A percentile compares a stretch with the other conserved stretches of the same genome.
phyloP scores from a whole-genome alignment of 495 filamentous ascomycete genomes.

The Hyaloscypha finlandica region DNA sequence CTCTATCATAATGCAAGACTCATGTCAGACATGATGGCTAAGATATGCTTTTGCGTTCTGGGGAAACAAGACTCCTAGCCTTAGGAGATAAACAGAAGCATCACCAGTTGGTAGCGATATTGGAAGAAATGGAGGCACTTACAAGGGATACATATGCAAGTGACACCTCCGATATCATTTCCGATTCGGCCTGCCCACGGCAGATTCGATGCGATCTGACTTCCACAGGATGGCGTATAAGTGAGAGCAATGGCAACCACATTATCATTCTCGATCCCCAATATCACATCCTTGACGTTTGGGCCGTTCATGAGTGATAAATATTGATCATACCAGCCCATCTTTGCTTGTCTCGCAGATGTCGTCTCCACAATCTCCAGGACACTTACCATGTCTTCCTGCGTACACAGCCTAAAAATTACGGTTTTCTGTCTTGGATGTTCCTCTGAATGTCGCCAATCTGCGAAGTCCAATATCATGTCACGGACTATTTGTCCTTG shows the following conservation, averaged over 20 bases:
- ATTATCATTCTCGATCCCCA: slow-evolving; percentile 43
- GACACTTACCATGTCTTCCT: slow-evolving; percentile 53
- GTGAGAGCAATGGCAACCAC: slow-evolving; percentile 59
- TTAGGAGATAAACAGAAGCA: neutral
- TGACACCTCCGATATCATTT: slow-evolving; percentile 58
- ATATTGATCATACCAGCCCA: slow-evolving; percentile 60
- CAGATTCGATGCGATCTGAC: slow-evolving; percentile 54
- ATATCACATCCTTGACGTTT: slow-evolving; percentile 51
- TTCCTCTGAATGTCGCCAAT: slow-evolving; percentile 45
- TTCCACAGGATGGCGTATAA: slow-evolving; percentile 53
- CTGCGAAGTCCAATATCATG: slow-evolving; percentile 54
- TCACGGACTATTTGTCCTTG: slow-evolving; percentile 54
- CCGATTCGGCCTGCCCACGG: slow-evolving; percentile 60
- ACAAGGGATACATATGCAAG: slow-evolving; percentile 62
- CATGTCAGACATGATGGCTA: neutral
- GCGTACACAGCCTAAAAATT: slow-evolving; percentile 49
- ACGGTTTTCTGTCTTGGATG: slow-evolving; percentile 29
- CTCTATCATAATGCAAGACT: neutral
- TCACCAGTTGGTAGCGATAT: neutral
- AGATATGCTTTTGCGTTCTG: neutral
- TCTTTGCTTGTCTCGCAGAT: slow-evolving; percentile 38
- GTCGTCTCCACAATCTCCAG: slow-evolving; percentile 54
- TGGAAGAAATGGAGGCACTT: slow-evolving; percentile 21
- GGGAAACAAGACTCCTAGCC: neutral
- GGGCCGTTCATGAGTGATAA: slow-evolving; percentile 46